A percentile compares a stretch with the other conserved stretches of the same genome.
phyloP scores from a whole-genome alignment of 108 stramenopile genomes.

The Tribonema minus region DNA sequence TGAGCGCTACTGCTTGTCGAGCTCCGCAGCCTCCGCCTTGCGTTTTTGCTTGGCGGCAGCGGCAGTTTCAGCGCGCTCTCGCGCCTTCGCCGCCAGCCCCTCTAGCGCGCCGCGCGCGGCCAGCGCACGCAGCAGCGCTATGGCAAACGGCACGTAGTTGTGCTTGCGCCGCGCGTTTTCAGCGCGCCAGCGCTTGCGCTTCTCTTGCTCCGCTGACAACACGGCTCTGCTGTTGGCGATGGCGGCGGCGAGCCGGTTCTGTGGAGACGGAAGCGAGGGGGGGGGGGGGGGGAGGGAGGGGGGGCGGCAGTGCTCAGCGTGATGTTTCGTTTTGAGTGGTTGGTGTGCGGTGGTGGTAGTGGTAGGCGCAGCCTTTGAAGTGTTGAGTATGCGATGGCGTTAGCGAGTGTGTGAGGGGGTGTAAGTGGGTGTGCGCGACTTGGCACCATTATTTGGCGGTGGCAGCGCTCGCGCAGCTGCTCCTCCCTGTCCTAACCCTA shows the following conservation, averaged over 20 bases:
- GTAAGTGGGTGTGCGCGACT: too few relatives aligned
- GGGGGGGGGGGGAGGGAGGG: too few relatives aligned
- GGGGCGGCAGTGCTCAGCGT: too few relatives aligned
- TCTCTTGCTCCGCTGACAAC: not conserved
- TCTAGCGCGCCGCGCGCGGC: not conserved
- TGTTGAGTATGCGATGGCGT: not conserved
- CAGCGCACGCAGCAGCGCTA: constrained; percentile 12
- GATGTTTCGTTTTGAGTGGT: too few relatives aligned
- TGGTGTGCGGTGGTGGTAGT: not conserved
- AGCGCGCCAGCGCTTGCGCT: constrained; percentile 6
- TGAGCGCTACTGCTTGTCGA: too few relatives aligned
- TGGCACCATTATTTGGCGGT: too few relatives aligned
- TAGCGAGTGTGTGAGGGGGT: too few relatives aligned
- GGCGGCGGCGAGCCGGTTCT: not conserved
- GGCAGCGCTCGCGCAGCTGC: too few relatives aligned
- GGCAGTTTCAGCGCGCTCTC: not conserved
- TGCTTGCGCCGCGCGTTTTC: constrained; percentile 45
- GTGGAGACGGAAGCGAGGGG: too few relatives aligned
- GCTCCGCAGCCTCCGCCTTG: not conserved
- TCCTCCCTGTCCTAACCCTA: too few relatives aligned
- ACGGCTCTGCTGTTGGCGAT: not conserved
- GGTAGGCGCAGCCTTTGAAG: not conserved
- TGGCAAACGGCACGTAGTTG: constrained; percentile 42
- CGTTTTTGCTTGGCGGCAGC: not conserved
- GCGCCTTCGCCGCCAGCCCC: not conserved